phyloP scores from a whole-genome alignment of 164 flowering plant species.

The Chloranthus sessilifolius region DNA sequence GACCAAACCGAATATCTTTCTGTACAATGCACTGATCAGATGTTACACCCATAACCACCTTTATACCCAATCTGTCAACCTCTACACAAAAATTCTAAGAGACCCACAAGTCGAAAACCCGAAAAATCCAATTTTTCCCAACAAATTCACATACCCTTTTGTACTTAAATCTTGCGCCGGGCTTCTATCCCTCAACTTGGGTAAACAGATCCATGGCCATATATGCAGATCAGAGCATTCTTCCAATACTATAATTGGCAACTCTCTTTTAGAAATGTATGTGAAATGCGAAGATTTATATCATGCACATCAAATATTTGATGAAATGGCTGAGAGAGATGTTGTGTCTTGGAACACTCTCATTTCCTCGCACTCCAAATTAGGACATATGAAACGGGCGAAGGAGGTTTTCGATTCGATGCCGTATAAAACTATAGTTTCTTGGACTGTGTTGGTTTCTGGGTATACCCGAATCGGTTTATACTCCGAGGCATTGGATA shows the following conservation, averaged over 20 bases:
- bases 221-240: conserved; percentile 38
- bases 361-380: conserved; percentile 47
- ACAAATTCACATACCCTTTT: conserved; percentile 63
- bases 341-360: conserved; percentile 62
- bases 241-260: conserved; percentile 26
- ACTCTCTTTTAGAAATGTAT: conserved; percentile 66
- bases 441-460: conserved; percentile 57
- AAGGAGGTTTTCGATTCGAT: conserved; percentile 39
- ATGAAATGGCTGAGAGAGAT: conserved; percentile 58
- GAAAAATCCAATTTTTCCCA: conserved; percentile 29
- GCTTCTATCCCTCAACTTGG: conserved; percentile 28
- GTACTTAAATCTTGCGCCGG: conserved; percentile 51
- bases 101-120: conserved; percentile 9
- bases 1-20: conserved; percentile 48
- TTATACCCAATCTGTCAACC: conserved; percentile 10
- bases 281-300: conserved; percentile 38
- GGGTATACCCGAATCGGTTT: conserved; percentile 37
- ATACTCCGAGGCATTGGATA: conserved; percentile 34
- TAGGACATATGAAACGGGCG: conserved; percentile 54
- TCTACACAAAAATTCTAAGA: conserved; percentile 44
- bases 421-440: conserved; percentile 42
- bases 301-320: conserved; percentile 51
- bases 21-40: conserved; percentile 61
- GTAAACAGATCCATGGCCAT: conserved; percentile 65
- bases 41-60: conserved; percentile 36